A percentile compares a stretch with the other conserved stretches of the same genome.
These are phyloP conservation scores for Chytridiales sp. DNA, from an alignment of 371 early-diverging fungal species.

Conservation along the genomic window DNA sequence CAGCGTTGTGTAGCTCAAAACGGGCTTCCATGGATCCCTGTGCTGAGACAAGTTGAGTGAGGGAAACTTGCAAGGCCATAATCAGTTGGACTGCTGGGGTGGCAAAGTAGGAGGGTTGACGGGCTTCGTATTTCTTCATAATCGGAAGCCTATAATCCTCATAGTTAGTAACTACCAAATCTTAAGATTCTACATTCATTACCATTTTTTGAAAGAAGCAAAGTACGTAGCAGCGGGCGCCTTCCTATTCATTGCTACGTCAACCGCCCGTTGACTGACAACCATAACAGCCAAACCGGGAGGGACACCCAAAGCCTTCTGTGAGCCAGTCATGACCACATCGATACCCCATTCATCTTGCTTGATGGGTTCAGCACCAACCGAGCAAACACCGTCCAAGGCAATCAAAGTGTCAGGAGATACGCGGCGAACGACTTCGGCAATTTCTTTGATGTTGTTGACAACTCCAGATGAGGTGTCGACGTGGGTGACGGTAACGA, in stretches of 20 bases:
- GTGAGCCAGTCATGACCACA: constrained; percentile 73
- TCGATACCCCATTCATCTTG: constrained; percentile 93
- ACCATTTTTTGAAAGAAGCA: constrained; percentile 51
- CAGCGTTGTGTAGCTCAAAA: constrained; percentile 69
- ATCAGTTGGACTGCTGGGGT: constrained; percentile 97
- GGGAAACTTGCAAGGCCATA: constrained; percentile 81
- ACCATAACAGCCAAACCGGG: constrained; percentile 71
- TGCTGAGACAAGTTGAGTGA: constrained; percentile 72
- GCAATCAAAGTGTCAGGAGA: constrained; percentile 89
- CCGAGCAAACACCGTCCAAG: constrained; percentile 95
- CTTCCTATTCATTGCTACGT: constrained; percentile 68
- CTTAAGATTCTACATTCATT: not conserved
- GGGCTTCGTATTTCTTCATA: constrained; percentile 91
- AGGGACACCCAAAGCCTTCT: constrained; percentile 88
- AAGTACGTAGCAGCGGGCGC: constrained; percentile 57
- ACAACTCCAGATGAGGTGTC: constrained; percentile 96
- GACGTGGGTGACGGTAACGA: constrained; percentile 91
- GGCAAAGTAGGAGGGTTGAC: constrained; percentile 91
- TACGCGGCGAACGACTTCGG: constrained; percentile 67
- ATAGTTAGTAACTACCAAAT: constrained; percentile 7
- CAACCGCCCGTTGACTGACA: constrained; percentile 55
- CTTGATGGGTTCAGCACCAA: constrained; percentile 88
- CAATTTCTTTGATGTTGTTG: constrained; percentile 75
- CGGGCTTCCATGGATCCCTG: constrained; percentile 65
- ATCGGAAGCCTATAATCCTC: constrained; percentile 49